Base-by-base conservation (phyloP, 1,284 basidiomycete species). In the Agaricales sp. region DNA sequence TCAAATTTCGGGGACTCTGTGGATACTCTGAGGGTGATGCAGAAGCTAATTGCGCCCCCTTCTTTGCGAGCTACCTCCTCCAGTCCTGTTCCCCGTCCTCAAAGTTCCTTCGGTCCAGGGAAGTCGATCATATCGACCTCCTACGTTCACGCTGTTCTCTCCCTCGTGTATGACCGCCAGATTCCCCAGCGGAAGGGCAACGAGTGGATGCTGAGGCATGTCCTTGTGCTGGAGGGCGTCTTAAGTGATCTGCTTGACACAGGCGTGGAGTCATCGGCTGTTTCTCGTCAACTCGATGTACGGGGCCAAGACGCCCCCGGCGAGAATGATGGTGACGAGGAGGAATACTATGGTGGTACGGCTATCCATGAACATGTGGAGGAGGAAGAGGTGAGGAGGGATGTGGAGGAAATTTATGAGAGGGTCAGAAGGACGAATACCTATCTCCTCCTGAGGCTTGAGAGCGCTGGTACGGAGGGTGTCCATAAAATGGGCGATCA, bases 211-310 rank as follows among this genome's bases (percentile, higher is more conserved):
- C 30, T 35, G n/a, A 8, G 30, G 11, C 30, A 35, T 35, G 30
- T 35, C n/a, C 30, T 35, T 35, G 11, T 35, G 11, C 30, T 35
- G 11, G 30, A 21, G 11, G 18, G 8, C 8, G 41, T 21, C 41
- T 43, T n/a, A 8, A 11, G 11, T 12, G 41, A 43, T 12, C 41
- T 43, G 8, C 8, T 43, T n/a, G 30, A 35, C 30, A 46, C 61
- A n/a, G 57, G 58, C 24, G 8, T n/a, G 11, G n/a, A 8, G 8
- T 8, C 11, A 11, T n/a, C 30, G 8, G 30, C 30, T n/a, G n/a
- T n/a, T n/a, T n/a, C n/a, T n/a, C n/a, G n/a, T n/a, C n/a, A n/a
- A n/a, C n/a, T n/a, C n/a, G n/a, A n/a, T n/a, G n/a, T n/a, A n/a
- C n/a, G n/a, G n/a, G n/a, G n/a, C n/a, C 30, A 8, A 8, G 30